phyloP scores from a whole-genome alignment of 176 grass and related monocot species.

The Ensete ventricosum region DNA sequence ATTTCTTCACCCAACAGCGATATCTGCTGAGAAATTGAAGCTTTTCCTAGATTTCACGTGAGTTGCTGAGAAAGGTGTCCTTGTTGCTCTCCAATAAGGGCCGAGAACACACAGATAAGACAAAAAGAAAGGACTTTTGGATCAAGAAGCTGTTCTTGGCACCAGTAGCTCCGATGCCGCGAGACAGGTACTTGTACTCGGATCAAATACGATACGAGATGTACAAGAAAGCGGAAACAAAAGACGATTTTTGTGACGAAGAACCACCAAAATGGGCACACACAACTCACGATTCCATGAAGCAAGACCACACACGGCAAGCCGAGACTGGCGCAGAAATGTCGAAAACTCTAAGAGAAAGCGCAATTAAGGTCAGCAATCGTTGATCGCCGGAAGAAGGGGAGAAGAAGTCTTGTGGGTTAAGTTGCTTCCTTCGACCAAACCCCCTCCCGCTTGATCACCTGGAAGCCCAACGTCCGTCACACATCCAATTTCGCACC shows the following conservation, averaged over 20 bases:
- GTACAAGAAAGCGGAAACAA: neutral
- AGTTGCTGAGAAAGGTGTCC: neutral
- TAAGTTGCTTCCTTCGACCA: too few species aligned
- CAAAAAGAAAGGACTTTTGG: neutral
- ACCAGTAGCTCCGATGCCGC: neutral
- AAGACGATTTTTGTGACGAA: neutral
- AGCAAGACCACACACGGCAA: too few species aligned
- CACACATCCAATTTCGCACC: too few species aligned
- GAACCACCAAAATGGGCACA: neutral
- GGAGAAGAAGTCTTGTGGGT: too few species aligned
- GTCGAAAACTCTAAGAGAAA: too few species aligned
- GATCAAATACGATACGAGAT: neutral
- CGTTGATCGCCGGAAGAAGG: too few species aligned
- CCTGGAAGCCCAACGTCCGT: too few species aligned
- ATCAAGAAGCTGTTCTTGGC: neutral
- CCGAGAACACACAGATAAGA: neutral
- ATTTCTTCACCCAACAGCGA: neutral
- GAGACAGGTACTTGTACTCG: neutral
- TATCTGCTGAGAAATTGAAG: neutral
- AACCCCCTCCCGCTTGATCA: too few species aligned
- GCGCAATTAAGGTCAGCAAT: too few species aligned
- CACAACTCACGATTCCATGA: too few species aligned
- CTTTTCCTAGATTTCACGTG: neutral
- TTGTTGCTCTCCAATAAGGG: neutral
- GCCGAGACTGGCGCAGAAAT: too few species aligned